phyloP scores from a whole-genome alignment of 345 rosid genomes.

The Citrus sp. region DNA sequence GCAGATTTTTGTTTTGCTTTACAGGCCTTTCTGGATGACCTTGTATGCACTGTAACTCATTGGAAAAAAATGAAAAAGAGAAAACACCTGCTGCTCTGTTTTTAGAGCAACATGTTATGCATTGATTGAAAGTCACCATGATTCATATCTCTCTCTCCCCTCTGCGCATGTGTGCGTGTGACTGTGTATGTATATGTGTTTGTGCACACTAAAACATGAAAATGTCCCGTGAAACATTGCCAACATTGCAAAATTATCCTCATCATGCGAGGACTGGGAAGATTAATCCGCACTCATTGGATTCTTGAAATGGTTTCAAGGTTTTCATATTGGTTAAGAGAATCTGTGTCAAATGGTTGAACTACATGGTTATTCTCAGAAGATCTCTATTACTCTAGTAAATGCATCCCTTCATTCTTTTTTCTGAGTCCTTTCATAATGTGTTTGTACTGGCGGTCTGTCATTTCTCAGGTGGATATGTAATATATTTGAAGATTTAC shows the following conservation, averaged over 20 bases:
- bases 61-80: neutral
- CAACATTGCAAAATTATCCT: neutral
- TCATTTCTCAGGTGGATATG: neutral
- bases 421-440: neutral
- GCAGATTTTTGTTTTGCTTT: constrained; percentile 3
- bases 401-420: neutral
- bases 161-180: no score
- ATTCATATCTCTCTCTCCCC: neutral
- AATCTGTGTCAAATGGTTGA: neutral
- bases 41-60: neutral
- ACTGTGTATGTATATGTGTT: neutral
- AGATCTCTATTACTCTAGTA: neutral
- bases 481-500: neutral
- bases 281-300: neutral
- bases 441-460: neutral
- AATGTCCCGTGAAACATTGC: neutral
- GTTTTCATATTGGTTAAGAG: neutral
- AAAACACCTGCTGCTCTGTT: neutral
- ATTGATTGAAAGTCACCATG: neutral
- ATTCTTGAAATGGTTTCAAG: neutral
- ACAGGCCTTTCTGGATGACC: neutral
- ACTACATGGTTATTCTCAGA: neutral
- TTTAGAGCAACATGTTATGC: neutral
- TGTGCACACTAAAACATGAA: neutral
- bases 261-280: neutral